These are phyloP conservation scores for Paramecium sonneborni DNA, from an alignment of 73 alveolate species.

Conservation along the genomic window DNA sequence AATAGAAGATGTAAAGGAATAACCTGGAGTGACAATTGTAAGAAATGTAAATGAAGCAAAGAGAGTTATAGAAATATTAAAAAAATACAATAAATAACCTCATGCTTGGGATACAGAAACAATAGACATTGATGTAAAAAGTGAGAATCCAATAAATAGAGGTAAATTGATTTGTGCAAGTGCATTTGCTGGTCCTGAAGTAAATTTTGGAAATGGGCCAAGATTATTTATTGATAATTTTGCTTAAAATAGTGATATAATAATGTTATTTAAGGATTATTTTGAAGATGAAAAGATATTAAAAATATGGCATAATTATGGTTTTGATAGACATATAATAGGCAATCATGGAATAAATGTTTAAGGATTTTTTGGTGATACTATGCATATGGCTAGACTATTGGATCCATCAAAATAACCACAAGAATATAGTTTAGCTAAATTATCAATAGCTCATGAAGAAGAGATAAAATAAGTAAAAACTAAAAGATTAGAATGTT, in stretches of 20 bases:
- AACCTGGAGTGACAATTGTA: slow-evolving; percentile 79
- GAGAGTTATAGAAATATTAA: slow-evolving; percentile 71
- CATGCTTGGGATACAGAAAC: slow-evolving; percentile 98
- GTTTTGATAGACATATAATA: slow-evolving; percentile 89
- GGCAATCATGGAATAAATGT: slow-evolving; percentile 83
- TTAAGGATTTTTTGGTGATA: slow-evolving; percentile 90
- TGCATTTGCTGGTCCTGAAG: slow-evolving; percentile 91
- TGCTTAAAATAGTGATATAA: slow-evolving; percentile 75
- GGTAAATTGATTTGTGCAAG: slow-evolving; percentile 89
- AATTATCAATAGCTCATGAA: slow-evolving; percentile 71
- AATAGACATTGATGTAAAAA: slow-evolving; percentile 79
- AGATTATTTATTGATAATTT: slow-evolving; percentile 86
- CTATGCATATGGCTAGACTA: slow-evolving; percentile 95
- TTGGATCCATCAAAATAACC: slow-evolving; percentile 86
- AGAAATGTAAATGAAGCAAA: slow-evolving; percentile 77
- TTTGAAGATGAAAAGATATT: slow-evolving; percentile 74
- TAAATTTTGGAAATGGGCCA: slow-evolving; percentile 95
- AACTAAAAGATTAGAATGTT: slow-evolving; percentile 26
- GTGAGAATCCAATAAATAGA: slow-evolving; percentile 81
- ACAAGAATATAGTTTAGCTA: slow-evolving; percentile 75
- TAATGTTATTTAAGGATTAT: slow-evolving; percentile 81
- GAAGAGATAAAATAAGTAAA: slow-evolving; percentile 69
- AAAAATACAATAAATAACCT: slow-evolving; percentile 64
- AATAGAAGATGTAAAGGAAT: background rate
- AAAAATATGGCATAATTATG: slow-evolving; percentile 92